Conservation (phyloP, 192 early-diverging fungal genomes). For the Backusella parvicylindrica region DNA sequence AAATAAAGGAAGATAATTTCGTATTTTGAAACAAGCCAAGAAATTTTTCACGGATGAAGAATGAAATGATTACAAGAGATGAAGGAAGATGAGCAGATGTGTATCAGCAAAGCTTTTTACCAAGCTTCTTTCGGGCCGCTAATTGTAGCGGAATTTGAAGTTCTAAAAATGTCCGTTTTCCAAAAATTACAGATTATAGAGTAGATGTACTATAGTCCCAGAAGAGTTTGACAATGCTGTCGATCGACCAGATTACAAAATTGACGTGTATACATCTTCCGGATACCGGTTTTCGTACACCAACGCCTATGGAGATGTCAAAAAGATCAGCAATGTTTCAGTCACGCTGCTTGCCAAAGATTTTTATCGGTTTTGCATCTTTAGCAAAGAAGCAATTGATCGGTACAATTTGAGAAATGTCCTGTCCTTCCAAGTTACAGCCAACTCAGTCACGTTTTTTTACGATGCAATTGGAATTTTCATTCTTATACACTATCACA, state of each 20-base stretch:
- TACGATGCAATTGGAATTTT: not conserved
- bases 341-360: slow-evolving; percentile 9
- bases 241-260: slow-evolving; percentile 16
- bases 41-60: no score
- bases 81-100: no score
- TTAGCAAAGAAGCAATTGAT: slow-evolving; percentile 11
- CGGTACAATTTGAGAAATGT: slow-evolving; percentile 9
- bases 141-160: no score
- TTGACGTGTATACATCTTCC: slow-evolving; percentile 8
- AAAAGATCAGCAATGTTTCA: not conserved
- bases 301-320: slow-evolving; percentile 11
- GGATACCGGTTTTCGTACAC: slow-evolving; percentile 12
- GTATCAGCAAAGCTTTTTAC: no score
- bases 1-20: no score
- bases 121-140: no score
- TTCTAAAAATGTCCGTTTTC: no score
- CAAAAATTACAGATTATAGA: no score
- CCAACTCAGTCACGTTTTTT: slow-evolving; percentile 10
- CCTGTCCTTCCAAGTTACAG: slow-evolving; percentile 10
- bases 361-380: slow-evolving; percentile 15
- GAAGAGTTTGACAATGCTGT: slow-evolving; percentile 9
- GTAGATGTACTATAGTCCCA: no score
- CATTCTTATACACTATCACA: slow-evolving; percentile 9
- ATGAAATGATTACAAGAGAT: no score
- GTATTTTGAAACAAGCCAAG: no score